Evolutionary conservation across 2,329 filamentous ascomycete species (phyloP), one percentile per base, ranked within the genome.

Genomic region (Rhynchosporium agropyri): DNA sequence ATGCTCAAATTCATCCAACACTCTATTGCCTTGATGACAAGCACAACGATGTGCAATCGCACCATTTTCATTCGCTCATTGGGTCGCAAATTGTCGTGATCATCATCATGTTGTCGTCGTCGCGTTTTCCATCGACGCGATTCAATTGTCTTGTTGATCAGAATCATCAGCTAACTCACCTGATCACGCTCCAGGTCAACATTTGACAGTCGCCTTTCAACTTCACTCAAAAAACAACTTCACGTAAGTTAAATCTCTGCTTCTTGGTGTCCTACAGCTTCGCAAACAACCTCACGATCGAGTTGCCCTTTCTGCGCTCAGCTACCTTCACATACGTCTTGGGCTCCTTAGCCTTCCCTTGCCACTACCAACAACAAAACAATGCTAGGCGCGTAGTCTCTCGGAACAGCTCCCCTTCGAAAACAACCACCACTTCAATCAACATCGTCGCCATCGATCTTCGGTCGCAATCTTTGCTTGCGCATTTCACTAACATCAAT

Each of bases 231-330:
- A 63, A 68, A 46, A 29, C 53, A 62, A 45, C 28, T 58, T 55
- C 26, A 63, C 15, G 70, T 72, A 68, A 66, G 70, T 68, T 31
- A 29, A 31, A 31, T 50, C 57, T 33, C 49, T 58, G 60, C 38
- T 46, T 58, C 65, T 63, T 43, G 42, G 31, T 61, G 48, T 64
- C 69, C 58, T 53, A 48, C 42, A 29, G 50, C 46, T 59, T 54
- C 60, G 45, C 61, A 48, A 54, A 66, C 66, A 43, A 63, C 54
- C 65, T 67, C 64, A 62, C 61, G 58, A 68, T 51, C 42, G 50
- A 65, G 57, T 65, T 63, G 57, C 65, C 50, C 26, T 49, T 63
- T 70, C 68, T 72, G 70, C 70, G 70, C 66, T 69, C 65, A 67
- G 46, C 40, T 55, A 46, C 58, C 38, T 53, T 61, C 60, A 29